Evolutionary conservation across 192 early-diverging fungal genomes (phyloP), one percentile per base, ranked within the genome.

Genomic region (Irineochytrium annulatum): DNA sequence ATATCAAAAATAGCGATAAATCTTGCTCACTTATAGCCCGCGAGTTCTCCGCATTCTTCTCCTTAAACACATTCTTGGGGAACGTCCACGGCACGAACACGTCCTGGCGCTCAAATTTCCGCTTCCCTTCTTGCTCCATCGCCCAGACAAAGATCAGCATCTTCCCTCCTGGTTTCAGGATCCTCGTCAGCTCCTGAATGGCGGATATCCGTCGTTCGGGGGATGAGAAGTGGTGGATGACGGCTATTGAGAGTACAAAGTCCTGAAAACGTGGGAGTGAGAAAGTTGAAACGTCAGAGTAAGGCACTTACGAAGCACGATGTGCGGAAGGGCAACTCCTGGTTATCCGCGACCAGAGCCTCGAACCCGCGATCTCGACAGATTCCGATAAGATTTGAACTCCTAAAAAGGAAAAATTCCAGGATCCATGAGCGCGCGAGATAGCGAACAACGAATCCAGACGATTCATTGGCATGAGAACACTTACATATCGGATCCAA

Each of bases 111-210:
- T 90, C 85, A 70, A 94, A 98, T 61, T 86, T 86, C 2, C 93
- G 82, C 48, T 88, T 84, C 8, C 82, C 84, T 65, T 81, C 63
- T 72, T 98, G 95, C 66, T 98, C 95, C 71, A 97, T 65, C 17
- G 95, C 95, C 95, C 95, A 98, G 0, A 94, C 95, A 80, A 93
- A 97, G 17, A 95, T 83, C 34, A 98, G 70, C 6, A 89, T 59
- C 26, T 69, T 70, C 3, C 91, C 89, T 3, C 86, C 88, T 0
- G 82, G 72, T 43, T 76, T 62, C 3, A 92, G 72, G n/a, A 93
- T 83, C 26, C 93, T 60, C 11, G 91, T 54, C 3, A 97, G 68
- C 63, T 98, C 95, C 55, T 77, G 61, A 6, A 94, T 76, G 0
- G 94, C 95, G 1, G 59, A 60, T 5, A 74, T 16, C 37, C 95